Base-by-base conservation (phyloP, 2,329 filamentous ascomycete genomes). In the Ustilaginoidea virens region DNA sequence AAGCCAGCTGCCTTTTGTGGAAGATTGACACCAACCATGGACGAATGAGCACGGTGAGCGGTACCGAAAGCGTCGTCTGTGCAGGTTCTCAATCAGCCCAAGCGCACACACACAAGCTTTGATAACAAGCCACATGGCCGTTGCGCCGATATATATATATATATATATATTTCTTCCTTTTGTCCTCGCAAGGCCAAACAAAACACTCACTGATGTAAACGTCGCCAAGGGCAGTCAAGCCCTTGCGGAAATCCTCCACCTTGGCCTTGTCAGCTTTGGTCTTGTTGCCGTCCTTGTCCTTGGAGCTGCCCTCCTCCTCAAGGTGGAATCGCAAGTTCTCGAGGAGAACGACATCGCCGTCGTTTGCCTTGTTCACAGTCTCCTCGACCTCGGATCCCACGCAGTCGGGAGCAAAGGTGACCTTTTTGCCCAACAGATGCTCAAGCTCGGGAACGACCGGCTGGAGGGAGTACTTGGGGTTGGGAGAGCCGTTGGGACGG, bases 291-390 rank as follows among this genome's bases (percentile, higher is more conserved):
- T 87, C 79, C 35, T 73, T 76, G 56, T 93, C 86, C 69, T 93
- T 93, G 54, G 69, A 79, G 63, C 82, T 92, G 40, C 90, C 90
- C 67, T 98, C 90, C 65, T 98, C 90, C 66, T 98, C 90, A 37
- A 82, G 70, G 60, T 98, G 90, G 73, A 96, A 98, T 43, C 90
- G 83, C 59, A 98, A 64, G 69, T 98, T 98, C 74, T 98, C 90
- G 30, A 98, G 70, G 19, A 98, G 73, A 33, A 98, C 69, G 31
- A 98, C 74, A 47, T 83, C 73, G 44, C 87, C 90, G 44, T 73
- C 70, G 31, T 68, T 69, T 38, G 86, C 82, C 54, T 76, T 77
- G 63, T 79, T 82, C 45, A 96, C 86, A 28, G 79, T 77, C 46
- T 80, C 78, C 69, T 98, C 90, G 31, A 86, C 80, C 60, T 92